Base-by-base conservation (phyloP, 2,329 filamentous ascomycete species). In the Fusarium sterilihyphosum region DNA sequence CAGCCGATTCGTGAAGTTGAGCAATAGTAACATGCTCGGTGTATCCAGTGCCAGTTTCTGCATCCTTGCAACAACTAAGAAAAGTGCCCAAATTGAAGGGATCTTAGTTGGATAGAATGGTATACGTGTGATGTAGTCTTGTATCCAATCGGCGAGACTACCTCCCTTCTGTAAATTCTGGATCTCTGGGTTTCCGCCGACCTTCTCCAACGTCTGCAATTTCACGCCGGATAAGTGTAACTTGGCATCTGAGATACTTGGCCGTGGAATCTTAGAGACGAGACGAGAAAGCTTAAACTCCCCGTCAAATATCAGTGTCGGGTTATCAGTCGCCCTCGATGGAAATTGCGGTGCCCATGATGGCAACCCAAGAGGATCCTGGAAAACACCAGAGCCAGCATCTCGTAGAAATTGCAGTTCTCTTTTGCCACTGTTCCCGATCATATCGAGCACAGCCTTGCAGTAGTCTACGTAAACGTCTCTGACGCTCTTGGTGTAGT, bases 331-430 rank as follows among this genome's bases (percentile, higher is more conserved):
- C 6, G 59, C 59, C 29, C 50, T 44, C 7, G 35, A 58, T 5
- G 59, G 59, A 24, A 57, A 43, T 12, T 62, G 59, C 12, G 59
- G 59, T 29, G 50, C 59, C 59, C 59, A 62, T 5, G 59, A 62
- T 6, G 59, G 59, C 10, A 62, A 8, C 20, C 24, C 29, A 9
- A 62, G 59, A 20, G 29, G 18, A 33, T 44, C 22, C 1, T 37
- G 31, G 24, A 62, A 62, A 11, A 62, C 59, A 26, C 59, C 59
- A 16, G 37, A n/a, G 11, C 59, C 59, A 20, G 38, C 37, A 26
- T 62, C 59, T 26, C 38, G 49, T 3, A 62, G 38, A 44, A 62
- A 62, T 5, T 16, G 26, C 10, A 62, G 3, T 29, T 17, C 8
- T 29, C 33, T 29, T 9, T 37, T 58, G 20, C 8, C 38, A 8